Conservation (phyloP, 1,284 basidiomycete species). For the Phaffia rhodozyma region DNA sequence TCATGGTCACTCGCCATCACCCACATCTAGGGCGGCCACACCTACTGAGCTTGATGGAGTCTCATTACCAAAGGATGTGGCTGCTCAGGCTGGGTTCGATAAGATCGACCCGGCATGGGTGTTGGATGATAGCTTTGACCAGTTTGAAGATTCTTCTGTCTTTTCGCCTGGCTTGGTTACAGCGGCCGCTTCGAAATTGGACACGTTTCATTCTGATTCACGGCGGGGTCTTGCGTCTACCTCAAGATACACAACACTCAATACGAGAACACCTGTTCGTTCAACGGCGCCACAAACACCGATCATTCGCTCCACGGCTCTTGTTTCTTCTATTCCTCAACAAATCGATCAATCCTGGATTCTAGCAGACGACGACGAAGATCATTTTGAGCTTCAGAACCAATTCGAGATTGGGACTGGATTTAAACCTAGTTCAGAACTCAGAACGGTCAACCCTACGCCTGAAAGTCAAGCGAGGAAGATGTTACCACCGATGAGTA, state of each 20-base stretch:
- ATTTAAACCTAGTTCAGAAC: not conserved
- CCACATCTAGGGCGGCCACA: no score
- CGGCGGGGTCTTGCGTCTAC: not conserved
- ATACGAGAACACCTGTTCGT: not conserved
- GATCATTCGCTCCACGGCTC: not conserved
- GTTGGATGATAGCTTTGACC: slow-evolving; percentile 23
- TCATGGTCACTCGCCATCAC: no score
- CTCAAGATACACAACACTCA: not conserved
- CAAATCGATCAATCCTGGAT: slow-evolving; percentile 3
- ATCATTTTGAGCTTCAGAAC: not conserved
- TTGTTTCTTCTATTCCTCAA: not conserved
- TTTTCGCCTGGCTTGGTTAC: no score
- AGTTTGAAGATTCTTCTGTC: not conserved
- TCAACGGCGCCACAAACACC: not conserved
- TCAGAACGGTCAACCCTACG: not conserved
- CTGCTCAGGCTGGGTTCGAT: slow-evolving; percentile 30
- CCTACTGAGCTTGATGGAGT: no score
- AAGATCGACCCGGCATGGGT: slow-evolving; percentile 27
- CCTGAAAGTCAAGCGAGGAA: not conserved
- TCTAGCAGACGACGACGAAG: slow-evolving; percentile 1
- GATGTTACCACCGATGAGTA: not conserved
- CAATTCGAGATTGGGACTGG: not conserved
- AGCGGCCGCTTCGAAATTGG: not conserved
- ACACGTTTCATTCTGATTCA: not conserved
- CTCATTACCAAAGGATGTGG: slow-evolving; percentile 8